These are phyloP conservation scores for Yamadazyma triangularis DNA, from an alignment of 1,139 yeast species.

Conservation along the genomic window DNA sequence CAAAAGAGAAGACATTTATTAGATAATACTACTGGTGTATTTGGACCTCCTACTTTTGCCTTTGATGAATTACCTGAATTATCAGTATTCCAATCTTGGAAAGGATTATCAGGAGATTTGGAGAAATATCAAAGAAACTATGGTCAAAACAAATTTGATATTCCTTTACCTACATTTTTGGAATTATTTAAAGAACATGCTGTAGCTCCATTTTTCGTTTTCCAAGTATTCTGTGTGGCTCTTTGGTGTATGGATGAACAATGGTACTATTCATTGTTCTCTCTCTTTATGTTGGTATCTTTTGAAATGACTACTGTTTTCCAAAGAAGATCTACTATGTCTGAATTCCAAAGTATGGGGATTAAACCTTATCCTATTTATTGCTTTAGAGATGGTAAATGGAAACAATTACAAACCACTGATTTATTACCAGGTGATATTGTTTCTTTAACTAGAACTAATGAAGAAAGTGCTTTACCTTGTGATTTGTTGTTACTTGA, in stretches of 20 bases:
- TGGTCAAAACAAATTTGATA: slow-evolving; percentile 86
- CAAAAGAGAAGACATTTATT: slow-evolving; percentile 90
- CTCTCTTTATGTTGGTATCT: slow-evolving; percentile 85
- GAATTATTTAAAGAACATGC: slow-evolving; percentile 97
- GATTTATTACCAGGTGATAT: slow-evolving; percentile 89
- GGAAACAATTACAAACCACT: slow-evolving; percentile 70
- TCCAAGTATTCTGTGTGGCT: slow-evolving; percentile 93
- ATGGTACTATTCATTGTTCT: slow-evolving; percentile 93
- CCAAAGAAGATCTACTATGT: slow-evolving; percentile 92
- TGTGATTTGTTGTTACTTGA: slow-evolving; percentile 85
- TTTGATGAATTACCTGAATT: slow-evolving; percentile 65
- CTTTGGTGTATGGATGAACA: slow-evolving; percentile 96
- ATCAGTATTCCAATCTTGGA: slow-evolving; percentile 52
- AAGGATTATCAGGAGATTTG: slow-evolving; percentile 63
- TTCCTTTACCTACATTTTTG: slow-evolving; percentile 86
- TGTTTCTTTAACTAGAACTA: slow-evolving; percentile 82
- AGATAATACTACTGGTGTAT: slow-evolving; percentile 48
- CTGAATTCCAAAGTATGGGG: slow-evolving; percentile 96
- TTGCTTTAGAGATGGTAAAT: slow-evolving; percentile 64
- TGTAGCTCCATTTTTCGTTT: slow-evolving; percentile 95
- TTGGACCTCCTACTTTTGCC: slow-evolving; percentile 77
- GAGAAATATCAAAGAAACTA: slow-evolving; percentile 55
- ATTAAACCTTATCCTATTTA: slow-evolving; percentile 82
- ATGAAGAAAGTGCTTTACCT: slow-evolving; percentile 91
- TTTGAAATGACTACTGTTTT: slow-evolving; percentile 94